Evolutionary conservation across 2,329 filamentous ascomycete genomes (phyloP).

Genomic region (Colletotrichum eremochloae): DNA sequence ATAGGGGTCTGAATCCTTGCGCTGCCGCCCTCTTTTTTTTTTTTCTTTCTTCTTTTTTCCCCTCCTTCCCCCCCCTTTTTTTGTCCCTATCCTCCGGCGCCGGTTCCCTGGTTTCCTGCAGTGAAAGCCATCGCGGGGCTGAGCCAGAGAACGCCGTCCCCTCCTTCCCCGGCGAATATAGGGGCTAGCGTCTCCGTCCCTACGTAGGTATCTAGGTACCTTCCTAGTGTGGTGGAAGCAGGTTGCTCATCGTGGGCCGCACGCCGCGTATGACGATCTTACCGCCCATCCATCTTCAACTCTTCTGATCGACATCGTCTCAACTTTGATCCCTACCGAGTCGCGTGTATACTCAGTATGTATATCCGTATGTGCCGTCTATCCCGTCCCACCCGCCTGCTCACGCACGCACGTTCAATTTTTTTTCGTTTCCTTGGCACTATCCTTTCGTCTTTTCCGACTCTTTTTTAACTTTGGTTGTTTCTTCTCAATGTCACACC

Average conservation of each 20-base stretch:
- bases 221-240: background rate
- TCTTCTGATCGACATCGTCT: background rate
- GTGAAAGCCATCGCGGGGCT: no score
- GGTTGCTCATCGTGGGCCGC: background rate
- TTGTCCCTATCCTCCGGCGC: no score
- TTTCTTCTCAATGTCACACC: background rate
- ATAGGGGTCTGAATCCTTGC: no score
- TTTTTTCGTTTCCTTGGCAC: no score
- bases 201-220: background rate
- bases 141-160: background rate
- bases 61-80: no score
- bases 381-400: background rate
- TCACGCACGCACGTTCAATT: background rate
- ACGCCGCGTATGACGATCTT: background rate
- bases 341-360: background rate
- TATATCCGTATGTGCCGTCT: background rate
- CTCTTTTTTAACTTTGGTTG: background rate
- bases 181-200: background rate
- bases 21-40: no score
- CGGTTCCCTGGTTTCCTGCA: no score
- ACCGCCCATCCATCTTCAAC: background rate
- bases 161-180: background rate
- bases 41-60: no score
- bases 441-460: background rate
- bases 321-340: background rate